A percentile compares a stretch with the other conserved stretches of the same genome.
These are phyloP conservation scores for Chlamydomonas schloesseri DNA, from an alignment of 139 green algal genomes.

Conservation along the genomic window DNA sequence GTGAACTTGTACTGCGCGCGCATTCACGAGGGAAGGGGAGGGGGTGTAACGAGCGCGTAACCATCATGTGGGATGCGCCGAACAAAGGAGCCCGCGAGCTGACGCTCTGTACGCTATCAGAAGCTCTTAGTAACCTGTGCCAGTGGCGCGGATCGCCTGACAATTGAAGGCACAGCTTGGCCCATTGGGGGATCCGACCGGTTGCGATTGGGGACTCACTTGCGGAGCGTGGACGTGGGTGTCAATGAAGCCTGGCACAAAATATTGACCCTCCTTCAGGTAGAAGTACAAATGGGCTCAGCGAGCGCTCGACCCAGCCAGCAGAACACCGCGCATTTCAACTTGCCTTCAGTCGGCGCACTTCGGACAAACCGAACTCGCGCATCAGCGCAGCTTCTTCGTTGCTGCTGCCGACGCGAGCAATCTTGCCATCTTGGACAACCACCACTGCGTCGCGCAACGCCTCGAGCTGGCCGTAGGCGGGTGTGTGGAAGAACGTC, in stretches of 20 bases:
- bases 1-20: conserved; percentile 55
- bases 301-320: background rate
- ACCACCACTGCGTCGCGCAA: conserved; percentile 50
- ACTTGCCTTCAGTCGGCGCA: conserved; percentile 25
- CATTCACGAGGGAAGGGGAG: background rate
- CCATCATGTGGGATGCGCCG: background rate
- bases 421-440: conserved; percentile 52
- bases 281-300: background rate
- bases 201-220: background rate
- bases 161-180: no score
- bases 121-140: no score
- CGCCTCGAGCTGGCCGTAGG: conserved; percentile 54
- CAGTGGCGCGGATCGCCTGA: no score
- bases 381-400: conserved; percentile 33
- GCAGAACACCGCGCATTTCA: background rate
- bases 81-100: background rate
- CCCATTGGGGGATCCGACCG: background rate
- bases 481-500: conserved; percentile 55
- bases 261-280: conserved; percentile 55
- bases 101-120: no score
- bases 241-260: conserved; percentile 63
- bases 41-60: background rate
- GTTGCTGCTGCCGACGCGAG: conserved; percentile 1
- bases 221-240: conserved; percentile 66
- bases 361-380: conserved; percentile 18